phyloP scores from a whole-genome alignment of 805 yeast species.

The Diddensiella santjacobensis region DNA sequence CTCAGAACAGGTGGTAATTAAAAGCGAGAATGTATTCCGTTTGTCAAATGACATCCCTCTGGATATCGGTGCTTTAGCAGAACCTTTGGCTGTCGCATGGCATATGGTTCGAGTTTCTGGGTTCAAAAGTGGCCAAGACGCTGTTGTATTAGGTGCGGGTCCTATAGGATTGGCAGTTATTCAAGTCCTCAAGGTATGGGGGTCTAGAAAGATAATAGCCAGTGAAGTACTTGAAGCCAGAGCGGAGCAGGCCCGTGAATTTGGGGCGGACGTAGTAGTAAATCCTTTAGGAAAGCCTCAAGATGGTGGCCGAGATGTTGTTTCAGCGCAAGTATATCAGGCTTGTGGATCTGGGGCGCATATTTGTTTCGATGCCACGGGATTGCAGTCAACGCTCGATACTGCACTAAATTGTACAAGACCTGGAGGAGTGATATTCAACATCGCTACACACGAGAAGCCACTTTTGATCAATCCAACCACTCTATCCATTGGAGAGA shows the following conservation, averaged over 20 bases:
- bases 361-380: constrained; percentile 52
- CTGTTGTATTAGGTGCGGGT: constrained; percentile 50
- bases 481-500: constrained; percentile 54
- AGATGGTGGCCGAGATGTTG: not conserved
- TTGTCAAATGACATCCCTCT: constrained; percentile 41
- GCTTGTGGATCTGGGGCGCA: constrained; percentile 45
- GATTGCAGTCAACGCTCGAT: constrained; percentile 49
- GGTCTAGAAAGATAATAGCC: constrained; percentile 44
- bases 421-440: constrained; percentile 53
- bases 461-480: constrained; percentile 51
- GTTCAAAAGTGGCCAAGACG: constrained; percentile 36
- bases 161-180: constrained; percentile 51
- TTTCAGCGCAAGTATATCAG: not conserved
- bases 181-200: constrained; percentile 49
- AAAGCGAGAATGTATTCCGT: constrained; percentile 39
- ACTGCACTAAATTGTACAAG: constrained; percentile 48
- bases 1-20: constrained; percentile 46
- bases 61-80: constrained; percentile 50
- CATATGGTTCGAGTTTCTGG: constrained; percentile 48
- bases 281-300: not conserved
- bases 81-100: constrained; percentile 59
- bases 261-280: constrained; percentile 2
- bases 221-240: constrained; percentile 49
- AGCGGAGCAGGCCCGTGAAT: constrained; percentile 35
- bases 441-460: constrained; percentile 60